These are phyloP conservation scores for Hypoxylon sp. DNA, from an alignment of 2,329 filamentous ascomycete species.

Conservation along the genomic window DNA sequence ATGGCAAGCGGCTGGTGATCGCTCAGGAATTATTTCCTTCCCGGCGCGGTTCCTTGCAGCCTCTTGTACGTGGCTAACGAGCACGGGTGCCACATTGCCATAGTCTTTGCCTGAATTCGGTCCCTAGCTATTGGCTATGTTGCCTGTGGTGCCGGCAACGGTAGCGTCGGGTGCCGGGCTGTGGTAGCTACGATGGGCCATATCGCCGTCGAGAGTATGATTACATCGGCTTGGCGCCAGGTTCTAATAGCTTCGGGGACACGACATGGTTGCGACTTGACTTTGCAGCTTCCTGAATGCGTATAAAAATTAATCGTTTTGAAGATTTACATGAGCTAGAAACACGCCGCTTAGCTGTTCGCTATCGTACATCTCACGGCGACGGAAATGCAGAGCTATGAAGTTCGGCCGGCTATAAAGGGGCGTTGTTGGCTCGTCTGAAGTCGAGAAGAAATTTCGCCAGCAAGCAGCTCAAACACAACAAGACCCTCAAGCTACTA, in stretches of 20 bases:
- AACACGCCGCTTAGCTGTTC: constrained; percentile 1
- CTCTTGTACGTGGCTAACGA: constrained; percentile 12
- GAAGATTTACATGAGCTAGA: constrained; percentile 20
- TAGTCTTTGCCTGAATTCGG: constrained; percentile 33
- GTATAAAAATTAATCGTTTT: constrained; percentile 28
- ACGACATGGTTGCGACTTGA: constrained; percentile 17
- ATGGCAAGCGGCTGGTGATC: constrained; percentile 34
- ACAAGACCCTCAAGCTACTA: constrained; percentile 22
- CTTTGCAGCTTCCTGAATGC: constrained; percentile 33
- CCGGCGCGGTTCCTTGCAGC: constrained; percentile 27
- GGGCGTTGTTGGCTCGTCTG: constrained; percentile 9
- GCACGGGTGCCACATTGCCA: constrained; percentile 13
- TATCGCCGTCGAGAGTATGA: constrained; percentile 37
- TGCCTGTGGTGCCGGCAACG: constrained; percentile 14
- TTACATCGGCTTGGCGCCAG: constrained; percentile 34
- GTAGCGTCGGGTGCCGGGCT: constrained; percentile 26
- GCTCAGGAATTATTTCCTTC: constrained; percentile 14
- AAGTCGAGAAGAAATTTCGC: constrained; percentile 28
- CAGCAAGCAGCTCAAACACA: constrained; percentile 37
- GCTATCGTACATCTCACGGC: constrained; percentile 15
- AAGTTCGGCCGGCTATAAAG: constrained; percentile 36
- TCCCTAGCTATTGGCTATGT: constrained; percentile 18
- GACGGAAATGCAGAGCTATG: constrained; percentile 13
- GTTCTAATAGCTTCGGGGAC: constrained; percentile 14
- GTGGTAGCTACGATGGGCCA: constrained; percentile 29